Evolutionary conservation across 2,329 filamentous ascomycete genomes (phyloP).

Genomic region (Microthyrium microscopicum): DNA sequence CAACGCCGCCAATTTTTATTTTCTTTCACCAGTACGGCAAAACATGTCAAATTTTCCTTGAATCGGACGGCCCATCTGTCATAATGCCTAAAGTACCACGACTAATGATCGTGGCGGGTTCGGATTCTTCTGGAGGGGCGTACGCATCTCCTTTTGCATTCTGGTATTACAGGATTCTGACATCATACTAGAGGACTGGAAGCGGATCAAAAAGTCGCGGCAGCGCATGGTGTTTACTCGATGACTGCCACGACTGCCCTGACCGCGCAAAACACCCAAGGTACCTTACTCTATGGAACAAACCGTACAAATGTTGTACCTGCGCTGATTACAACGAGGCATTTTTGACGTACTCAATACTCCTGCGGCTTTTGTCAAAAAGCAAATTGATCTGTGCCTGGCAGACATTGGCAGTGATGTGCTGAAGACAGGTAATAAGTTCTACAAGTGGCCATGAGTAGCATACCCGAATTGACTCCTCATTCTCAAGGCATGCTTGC

Average conservation of each 20-base stretch:
- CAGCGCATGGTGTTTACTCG: conserved; percentile 82
- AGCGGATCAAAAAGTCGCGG: conserved; percentile 87
- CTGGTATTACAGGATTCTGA: conserved; percentile 4
- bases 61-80: too few relatives aligned
- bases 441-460: background rate
- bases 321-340: too few relatives aligned
- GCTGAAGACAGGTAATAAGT: conserved; percentile 61
- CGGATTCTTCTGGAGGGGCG: conserved; percentile 84
- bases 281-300: too few relatives aligned
- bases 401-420: conserved; percentile 78
- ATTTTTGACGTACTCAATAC: conserved; percentile 68
- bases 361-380: conserved; percentile 61
- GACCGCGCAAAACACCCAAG: conserved; percentile 82
- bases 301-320: too few relatives aligned
- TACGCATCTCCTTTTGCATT: conserved; percentile 23
- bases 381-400: conserved; percentile 73
- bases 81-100: too few relatives aligned
- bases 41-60: too few relatives aligned
- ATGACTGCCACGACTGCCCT: conserved; percentile 91
- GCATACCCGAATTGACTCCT: background rate
- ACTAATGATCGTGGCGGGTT: conserved; percentile 72
- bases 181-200: conserved; percentile 59
- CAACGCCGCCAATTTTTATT: too few relatives aligned
- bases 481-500: conserved; percentile 64
- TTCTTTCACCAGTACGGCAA: too few relatives aligned